Evolutionary conservation across 2,329 filamentous ascomycete species (phyloP).

Genomic region (Furcasterigmium furcatum): DNA sequence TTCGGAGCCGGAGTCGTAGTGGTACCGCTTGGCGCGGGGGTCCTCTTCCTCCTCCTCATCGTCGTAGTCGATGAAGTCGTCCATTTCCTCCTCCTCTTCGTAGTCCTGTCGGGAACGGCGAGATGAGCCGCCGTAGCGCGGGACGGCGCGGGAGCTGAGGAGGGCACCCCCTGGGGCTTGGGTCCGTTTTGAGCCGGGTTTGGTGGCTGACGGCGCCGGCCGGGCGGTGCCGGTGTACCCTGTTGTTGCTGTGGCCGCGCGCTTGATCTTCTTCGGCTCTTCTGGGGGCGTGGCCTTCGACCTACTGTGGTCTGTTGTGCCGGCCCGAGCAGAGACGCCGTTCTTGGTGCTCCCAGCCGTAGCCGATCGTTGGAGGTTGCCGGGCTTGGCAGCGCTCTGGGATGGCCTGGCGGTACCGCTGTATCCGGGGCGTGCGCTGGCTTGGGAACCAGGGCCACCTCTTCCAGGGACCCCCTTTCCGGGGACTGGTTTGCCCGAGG

Average conservation of each 20-base stretch:
- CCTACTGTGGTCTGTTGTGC: conserved; percentile 8
- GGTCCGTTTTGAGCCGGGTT: conserved; percentile 21
- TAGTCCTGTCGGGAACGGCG: conserved; percentile 41
- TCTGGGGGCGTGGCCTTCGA: conserved; percentile 21
- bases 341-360: conserved; percentile 10
- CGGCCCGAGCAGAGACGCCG: conserved; percentile 14
- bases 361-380: not conserved
- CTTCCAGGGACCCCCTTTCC: not conserved
- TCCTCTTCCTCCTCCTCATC: conserved; percentile 45
- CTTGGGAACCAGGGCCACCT: too few species aligned
- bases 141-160: conserved; percentile 20
- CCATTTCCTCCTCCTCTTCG: conserved; percentile 61
- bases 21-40: conserved; percentile 36
- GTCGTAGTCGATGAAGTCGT: conserved; percentile 61
- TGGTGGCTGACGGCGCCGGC: conserved; percentile 31
- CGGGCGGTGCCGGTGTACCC: conserved; percentile 65
- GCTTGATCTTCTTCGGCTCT: conserved; percentile 57
- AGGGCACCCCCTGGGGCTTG: conserved; percentile 36
- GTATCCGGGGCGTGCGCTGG: conserved; percentile 3
- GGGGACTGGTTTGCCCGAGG: conserved; percentile 6
- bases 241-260: conserved; percentile 58
- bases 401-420: not conserved
- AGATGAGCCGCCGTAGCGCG: conserved; percentile 19
- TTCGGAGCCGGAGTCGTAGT: conserved; percentile 62
- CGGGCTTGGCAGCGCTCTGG: not conserved